Percentiles rank a stretch among this genome's conserved stretches.
phyloP scores from a whole-genome alignment of 2,329 filamentous ascomycete genomes.

The Didymella pinodella region DNA sequence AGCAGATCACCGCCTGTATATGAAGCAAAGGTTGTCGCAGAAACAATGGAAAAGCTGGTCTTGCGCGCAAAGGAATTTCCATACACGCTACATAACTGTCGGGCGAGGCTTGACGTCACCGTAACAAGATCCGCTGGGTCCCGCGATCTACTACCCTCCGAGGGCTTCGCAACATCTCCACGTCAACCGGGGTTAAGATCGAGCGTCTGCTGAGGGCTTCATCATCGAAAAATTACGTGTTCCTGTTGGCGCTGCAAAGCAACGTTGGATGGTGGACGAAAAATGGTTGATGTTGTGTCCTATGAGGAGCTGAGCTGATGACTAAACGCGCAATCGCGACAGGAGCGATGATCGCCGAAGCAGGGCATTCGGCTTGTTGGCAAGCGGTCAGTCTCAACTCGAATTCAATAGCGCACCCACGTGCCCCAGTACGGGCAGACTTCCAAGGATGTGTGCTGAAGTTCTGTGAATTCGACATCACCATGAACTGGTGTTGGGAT shows the following conservation, averaged over 20 bases:
- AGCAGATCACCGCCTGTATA: slow-evolving; percentile 8
- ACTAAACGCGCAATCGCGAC: slow-evolving; percentile 1
- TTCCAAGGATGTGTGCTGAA: slow-evolving; percentile 3
- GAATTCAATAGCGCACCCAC: slow-evolving; percentile 4
- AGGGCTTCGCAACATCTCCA: slow-evolving; percentile 15
- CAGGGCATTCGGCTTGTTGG: slow-evolving; percentile 3
- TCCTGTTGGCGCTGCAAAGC: slow-evolving; percentile 1
- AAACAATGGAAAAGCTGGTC: slow-evolving; percentile 15
- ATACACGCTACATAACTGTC: slow-evolving; percentile 19
- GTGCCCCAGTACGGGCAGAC: slow-evolving; percentile 1
- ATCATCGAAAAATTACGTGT: slow-evolving; percentile 1
- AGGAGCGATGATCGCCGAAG: slow-evolving; percentile 8
- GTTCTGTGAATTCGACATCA: slow-evolving; percentile 12
- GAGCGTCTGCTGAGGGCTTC: slow-evolving; percentile 6
- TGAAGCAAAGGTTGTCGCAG: slow-evolving; percentile 13
- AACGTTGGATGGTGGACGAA: slow-evolving; percentile 11
- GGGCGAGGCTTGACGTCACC: slow-evolving; percentile 22
- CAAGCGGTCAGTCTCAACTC: slow-evolving; percentile 13
- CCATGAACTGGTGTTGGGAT: slow-evolving; percentile 9
- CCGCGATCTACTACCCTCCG: slow-evolving; percentile 19
- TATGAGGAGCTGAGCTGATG: slow-evolving; percentile 5
- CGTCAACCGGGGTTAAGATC: slow-evolving; percentile 19
- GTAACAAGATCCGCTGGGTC: slow-evolving; percentile 12
- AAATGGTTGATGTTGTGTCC: slow-evolving; percentile 3
- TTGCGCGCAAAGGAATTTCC: slow-evolving; percentile 20